phyloP scores from a whole-genome alignment of 495 filamentous ascomycete genomes.

The Aspergillus ostianus region DNA sequence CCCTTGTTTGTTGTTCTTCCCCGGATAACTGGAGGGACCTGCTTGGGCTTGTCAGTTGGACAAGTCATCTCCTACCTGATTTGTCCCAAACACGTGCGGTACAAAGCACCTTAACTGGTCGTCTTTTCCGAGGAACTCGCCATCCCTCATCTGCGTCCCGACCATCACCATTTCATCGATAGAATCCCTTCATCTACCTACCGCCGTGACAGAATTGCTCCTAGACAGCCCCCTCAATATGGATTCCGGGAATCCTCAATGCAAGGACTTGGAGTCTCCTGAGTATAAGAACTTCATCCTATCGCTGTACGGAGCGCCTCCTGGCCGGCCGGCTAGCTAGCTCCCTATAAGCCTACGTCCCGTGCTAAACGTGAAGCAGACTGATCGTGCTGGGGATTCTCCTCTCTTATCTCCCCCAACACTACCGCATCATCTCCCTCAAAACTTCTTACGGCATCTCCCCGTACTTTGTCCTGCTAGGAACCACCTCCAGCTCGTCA shows the following conservation, averaged over 20 bases:
- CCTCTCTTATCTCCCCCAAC: constrained; percentile 91
- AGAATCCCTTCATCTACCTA: neutral
- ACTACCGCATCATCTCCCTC: constrained; percentile 81
- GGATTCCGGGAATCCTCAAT: constrained; percentile 31
- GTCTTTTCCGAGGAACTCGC: neutral
- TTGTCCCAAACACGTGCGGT: neutral
- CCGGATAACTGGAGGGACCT: neutral
- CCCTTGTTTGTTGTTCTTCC: neutral
- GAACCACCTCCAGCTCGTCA: constrained; percentile 81
- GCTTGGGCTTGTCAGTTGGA: neutral
- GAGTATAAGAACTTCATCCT: constrained; percentile 60
- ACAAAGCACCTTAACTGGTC: neutral
- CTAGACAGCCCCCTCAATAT: constrained; percentile 15
- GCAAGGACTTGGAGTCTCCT: constrained; percentile 43
- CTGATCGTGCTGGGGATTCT: constrained; percentile 88
- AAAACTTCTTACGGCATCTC: constrained; percentile 94
- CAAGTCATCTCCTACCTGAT: neutral
- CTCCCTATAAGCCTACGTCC: neutral
- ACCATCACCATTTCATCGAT: neutral
- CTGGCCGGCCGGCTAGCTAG: neutral
- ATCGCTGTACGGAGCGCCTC: constrained; percentile 50
- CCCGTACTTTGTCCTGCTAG: constrained; percentile 89
- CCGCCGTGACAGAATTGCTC: neutral
- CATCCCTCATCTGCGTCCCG: neutral
- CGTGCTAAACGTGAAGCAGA: constrained; percentile 39